Percentiles rank a stretch among this genome's conserved stretches.
phyloP scores from a whole-genome alignment of 2,329 filamentous ascomycete species.

The Monilinia polystroma region DNA sequence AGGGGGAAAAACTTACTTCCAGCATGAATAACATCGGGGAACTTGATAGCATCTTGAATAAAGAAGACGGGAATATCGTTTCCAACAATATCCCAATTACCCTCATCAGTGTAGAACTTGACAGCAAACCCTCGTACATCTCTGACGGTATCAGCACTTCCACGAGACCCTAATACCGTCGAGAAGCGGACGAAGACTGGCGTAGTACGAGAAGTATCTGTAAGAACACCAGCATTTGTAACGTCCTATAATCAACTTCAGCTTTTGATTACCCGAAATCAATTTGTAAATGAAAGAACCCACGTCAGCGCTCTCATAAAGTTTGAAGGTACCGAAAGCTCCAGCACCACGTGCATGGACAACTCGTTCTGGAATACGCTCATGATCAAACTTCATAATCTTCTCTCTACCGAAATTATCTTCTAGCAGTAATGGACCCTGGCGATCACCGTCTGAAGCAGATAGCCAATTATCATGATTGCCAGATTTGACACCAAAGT shows the following conservation, averaged over 20 bases:
- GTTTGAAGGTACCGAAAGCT: constrained; percentile 65
- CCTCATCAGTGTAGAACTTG: constrained; percentile 76
- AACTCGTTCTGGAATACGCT: constrained; percentile 63
- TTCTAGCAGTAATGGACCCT: constrained; percentile 68
- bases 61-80: constrained; percentile 77
- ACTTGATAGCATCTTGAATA: constrained; percentile 74
- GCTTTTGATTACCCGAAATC: background rate
- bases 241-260: constrained; percentile 41
- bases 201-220: constrained; percentile 65
- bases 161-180: constrained; percentile 71
- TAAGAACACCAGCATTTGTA: constrained; percentile 62
- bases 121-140: constrained; percentile 79
- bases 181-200: constrained; percentile 73
- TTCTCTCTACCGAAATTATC: constrained; percentile 73
- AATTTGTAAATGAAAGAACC: background rate
- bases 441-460: constrained; percentile 59
- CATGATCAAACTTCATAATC: constrained; percentile 74
- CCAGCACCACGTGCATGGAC: constrained; percentile 65
- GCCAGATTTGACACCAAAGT: constrained; percentile 71
- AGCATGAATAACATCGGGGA: constrained; percentile 63
- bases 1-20: constrained; percentile 33
- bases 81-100: constrained; percentile 73
- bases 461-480: constrained; percentile 79
- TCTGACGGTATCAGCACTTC: constrained; percentile 78
- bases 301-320: constrained; percentile 59